Conservation (phyloP, 2,329 filamentous ascomycete genomes). For the Fragosphaeria purpurea region DNA sequence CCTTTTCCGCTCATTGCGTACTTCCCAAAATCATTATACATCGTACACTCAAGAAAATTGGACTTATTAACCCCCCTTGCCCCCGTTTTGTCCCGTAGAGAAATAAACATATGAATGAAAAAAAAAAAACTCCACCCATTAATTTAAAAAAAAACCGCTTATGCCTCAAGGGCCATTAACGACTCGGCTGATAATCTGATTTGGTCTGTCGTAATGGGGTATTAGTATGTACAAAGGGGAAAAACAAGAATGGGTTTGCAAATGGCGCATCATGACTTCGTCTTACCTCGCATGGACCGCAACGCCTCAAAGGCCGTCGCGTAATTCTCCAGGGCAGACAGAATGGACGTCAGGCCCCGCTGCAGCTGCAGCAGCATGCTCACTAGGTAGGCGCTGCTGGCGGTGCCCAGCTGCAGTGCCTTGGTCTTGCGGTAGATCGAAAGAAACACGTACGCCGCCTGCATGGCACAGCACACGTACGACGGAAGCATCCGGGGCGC, state of each 20-base stretch:
- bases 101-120: too few relatives aligned
- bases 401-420: constrained; percentile 23
- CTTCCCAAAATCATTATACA: too few relatives aligned
- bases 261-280: too few relatives aligned
- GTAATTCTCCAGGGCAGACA: constrained; percentile 33
- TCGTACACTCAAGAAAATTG: too few relatives aligned
- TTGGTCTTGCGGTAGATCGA: constrained; percentile 33
- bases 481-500: constrained; percentile 35
- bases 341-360: constrained; percentile 30
- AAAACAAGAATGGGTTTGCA: background rate
- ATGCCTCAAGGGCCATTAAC: constrained; percentile 6
- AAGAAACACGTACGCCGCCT: constrained; percentile 32
- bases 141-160: background rate
- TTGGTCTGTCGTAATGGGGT: constrained; percentile 1
- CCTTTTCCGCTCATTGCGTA: too few relatives aligned
- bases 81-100: too few relatives aligned
- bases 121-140: too few relatives aligned
- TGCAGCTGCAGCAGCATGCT: constrained; percentile 30
- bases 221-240: too few relatives aligned
- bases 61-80: too few relatives aligned
- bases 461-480: constrained; percentile 36
- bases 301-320: constrained; percentile 34
- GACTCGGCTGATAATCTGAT: constrained; percentile 10
- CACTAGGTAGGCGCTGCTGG: constrained; percentile 16
- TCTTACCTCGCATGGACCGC: constrained; percentile 33